Percentiles rank a stretch among this genome's conserved stretches.
Conservation (phyloP, 768 basidiomycete genomes). For the Tremella yokohamensis region DNA sequence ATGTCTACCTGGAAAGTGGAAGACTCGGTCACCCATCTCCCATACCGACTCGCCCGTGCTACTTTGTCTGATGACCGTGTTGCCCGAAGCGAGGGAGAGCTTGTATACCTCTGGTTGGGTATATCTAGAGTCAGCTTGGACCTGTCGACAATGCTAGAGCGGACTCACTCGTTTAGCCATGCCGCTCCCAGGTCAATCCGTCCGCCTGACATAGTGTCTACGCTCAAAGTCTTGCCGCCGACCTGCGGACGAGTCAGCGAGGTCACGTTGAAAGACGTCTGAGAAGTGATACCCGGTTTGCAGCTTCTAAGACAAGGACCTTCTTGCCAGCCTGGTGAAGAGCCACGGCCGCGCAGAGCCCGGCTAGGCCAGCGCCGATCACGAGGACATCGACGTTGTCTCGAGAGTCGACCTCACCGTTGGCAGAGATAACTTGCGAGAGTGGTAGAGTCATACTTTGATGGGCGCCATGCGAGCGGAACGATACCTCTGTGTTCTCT, state of each 20-base stretch:
- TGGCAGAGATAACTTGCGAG: too few species aligned
- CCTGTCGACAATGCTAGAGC: too few species aligned
- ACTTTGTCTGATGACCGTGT: not conserved
- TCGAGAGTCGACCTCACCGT: too few species aligned
- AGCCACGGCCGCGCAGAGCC: conserved; percentile 1
- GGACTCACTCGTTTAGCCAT: not conserved
- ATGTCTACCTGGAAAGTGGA: not conserved
- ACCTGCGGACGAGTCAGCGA: not conserved
- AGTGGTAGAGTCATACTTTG: too few species aligned
- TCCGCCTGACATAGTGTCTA: not conserved
- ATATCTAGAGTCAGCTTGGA: not conserved
- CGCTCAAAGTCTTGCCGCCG: not conserved
- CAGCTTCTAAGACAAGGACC: conserved; percentile 6
- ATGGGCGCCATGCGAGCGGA: too few species aligned
- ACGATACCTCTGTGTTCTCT: too few species aligned
- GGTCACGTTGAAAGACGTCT: not conserved
- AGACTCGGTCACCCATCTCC: not conserved
- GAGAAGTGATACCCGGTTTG: not conserved
- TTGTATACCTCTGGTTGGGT: conserved; percentile 4
- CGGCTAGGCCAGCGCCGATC: conserved; percentile 4
- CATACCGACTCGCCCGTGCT: not conserved
- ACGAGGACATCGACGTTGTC: conserved; percentile 4
- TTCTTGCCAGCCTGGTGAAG: conserved; percentile 5
- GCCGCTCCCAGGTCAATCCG: not conserved
- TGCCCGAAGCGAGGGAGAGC: not conserved